Percentiles rank a stretch among this genome's conserved stretches.
phyloP scores from a whole-genome alignment of 2,329 filamentous ascomycete species.

The Colletotrichum tanaceti region DNA sequence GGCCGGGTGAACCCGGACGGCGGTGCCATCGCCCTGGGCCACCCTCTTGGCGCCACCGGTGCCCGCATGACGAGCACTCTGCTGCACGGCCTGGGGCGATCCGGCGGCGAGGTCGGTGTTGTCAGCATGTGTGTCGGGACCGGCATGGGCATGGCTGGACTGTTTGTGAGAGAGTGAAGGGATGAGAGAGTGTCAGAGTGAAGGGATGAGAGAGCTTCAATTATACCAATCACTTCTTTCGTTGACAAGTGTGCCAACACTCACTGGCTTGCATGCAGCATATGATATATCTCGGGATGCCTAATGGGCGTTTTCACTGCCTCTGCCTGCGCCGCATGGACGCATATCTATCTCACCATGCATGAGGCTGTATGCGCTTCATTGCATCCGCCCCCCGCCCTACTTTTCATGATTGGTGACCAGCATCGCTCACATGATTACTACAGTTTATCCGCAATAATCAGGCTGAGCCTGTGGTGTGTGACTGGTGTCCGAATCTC shows the following conservation, averaged over 20 bases:
- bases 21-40: slow-evolving; percentile 92
- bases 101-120: slow-evolving; percentile 78
- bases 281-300: too few relatives aligned
- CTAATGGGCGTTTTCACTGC: neutral
- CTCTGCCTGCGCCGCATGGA: neutral
- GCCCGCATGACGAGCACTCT: slow-evolving; percentile 83
- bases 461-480: neutral
- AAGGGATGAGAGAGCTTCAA: neutral
- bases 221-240: neutral
- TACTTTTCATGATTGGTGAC: neutral
- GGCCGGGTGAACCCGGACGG: slow-evolving; percentile 90
- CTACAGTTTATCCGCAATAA: neutral
- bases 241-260: neutral
- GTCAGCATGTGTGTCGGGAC: slow-evolving; percentile 92
- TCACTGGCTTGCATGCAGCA: too few relatives aligned
- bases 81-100: slow-evolving; percentile 73
- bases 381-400: neutral
- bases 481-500: neutral
- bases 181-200: too few relatives aligned
- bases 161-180: slow-evolving; percentile 72
- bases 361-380: neutral
- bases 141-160: slow-evolving; percentile 80
- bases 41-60: slow-evolving; percentile 90
- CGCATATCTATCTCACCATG: neutral
- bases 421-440: neutral